phyloP scores from a whole-genome alignment of 2,329 filamentous ascomycete species.

The Dactylellina haptotyla region DNA sequence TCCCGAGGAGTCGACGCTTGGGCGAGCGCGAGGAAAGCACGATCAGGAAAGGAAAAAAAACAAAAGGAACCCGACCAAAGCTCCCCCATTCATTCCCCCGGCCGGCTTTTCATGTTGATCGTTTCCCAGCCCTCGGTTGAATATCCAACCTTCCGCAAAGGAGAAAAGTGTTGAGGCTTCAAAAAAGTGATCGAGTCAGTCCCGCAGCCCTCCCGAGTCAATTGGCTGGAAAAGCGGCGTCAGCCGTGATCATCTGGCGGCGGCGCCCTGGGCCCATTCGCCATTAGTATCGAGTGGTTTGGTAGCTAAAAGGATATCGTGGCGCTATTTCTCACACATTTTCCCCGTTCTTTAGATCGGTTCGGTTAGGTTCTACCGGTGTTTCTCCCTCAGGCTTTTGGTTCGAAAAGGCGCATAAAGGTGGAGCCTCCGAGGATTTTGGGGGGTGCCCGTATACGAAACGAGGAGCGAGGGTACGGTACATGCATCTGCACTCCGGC shows the following conservation, averaged over 20 bases:
- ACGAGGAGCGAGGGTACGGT: slow-evolving; percentile 41
- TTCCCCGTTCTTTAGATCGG: slow-evolving; percentile 49
- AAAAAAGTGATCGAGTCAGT: slow-evolving; percentile 31
- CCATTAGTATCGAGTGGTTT: slow-evolving; percentile 37
- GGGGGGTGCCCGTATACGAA: slow-evolving; percentile 45
- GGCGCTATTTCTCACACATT: slow-evolving; percentile 48
- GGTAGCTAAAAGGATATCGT: slow-evolving; percentile 38
- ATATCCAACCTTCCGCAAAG: slow-evolving; percentile 30
- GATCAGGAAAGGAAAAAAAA: slow-evolving; percentile 24
- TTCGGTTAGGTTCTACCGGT: slow-evolving; percentile 51
- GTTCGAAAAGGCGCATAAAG: slow-evolving; percentile 50
- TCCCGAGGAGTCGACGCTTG: slow-evolving; percentile 41
- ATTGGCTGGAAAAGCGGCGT: slow-evolving; percentile 45
- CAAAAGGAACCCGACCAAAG: slow-evolving; percentile 40
- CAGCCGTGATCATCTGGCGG: slow-evolving; percentile 41
- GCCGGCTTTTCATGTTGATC: slow-evolving; percentile 37
- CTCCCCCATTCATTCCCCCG: slow-evolving; percentile 27
- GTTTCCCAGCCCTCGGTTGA: slow-evolving; percentile 35
- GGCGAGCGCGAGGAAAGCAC: slow-evolving; percentile 25
- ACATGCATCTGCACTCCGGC: slow-evolving; percentile 49
- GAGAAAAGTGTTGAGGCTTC: slow-evolving; percentile 45
- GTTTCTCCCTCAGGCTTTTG: slow-evolving; percentile 43
- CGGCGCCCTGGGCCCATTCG: slow-evolving; percentile 27
- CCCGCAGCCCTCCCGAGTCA: slow-evolving; percentile 27
- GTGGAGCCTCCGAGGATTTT: slow-evolving; percentile 54